Evolutionary conservation across 2,329 filamentous ascomycete genomes (phyloP).

Genomic region (Nannizziopsis barbatae): DNA sequence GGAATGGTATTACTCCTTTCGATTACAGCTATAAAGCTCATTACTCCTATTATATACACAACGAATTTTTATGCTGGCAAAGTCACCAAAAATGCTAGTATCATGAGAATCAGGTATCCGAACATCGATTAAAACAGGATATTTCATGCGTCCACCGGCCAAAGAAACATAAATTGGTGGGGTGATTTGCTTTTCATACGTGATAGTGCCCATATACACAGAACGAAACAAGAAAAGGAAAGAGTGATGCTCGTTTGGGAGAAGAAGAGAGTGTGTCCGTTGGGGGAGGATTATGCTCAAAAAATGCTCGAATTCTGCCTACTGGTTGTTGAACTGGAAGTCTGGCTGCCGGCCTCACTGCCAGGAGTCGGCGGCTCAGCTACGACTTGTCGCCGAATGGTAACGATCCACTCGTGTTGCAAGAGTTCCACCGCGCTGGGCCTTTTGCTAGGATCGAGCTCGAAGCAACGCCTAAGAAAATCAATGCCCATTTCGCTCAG

Average conservation of each 20-base stretch:
- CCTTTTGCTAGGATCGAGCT: constrained; percentile 66
- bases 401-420: constrained; percentile 78
- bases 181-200: too few relatives aligned
- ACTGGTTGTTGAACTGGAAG: constrained; percentile 11
- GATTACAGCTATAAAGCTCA: too few relatives aligned
- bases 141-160: too few relatives aligned
- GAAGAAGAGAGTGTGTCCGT: neutral
- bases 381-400: constrained; percentile 39
- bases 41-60: too few relatives aligned
- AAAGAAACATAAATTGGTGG: too few relatives aligned
- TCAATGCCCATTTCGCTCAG: constrained; percentile 75
- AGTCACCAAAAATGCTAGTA: too few relatives aligned
- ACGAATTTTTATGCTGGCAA: too few relatives aligned
- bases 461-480: constrained; percentile 78
- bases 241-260: neutral
- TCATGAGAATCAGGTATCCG: too few relatives aligned
- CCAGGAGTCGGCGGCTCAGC: constrained; percentile 33
- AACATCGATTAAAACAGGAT: too few relatives aligned
- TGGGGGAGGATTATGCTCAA: constrained; percentile 2
- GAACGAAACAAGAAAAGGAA: neutral
- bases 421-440: constrained; percentile 78
- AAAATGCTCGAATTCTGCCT: constrained; percentile 19
- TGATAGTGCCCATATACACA: neutral
- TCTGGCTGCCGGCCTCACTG: constrained; percentile 23
- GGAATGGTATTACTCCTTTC: too few relatives aligned